Evolutionary conservation across 2,329 filamentous ascomycete genomes (phyloP).

Genomic region (Dactylellina haptotyla): DNA sequence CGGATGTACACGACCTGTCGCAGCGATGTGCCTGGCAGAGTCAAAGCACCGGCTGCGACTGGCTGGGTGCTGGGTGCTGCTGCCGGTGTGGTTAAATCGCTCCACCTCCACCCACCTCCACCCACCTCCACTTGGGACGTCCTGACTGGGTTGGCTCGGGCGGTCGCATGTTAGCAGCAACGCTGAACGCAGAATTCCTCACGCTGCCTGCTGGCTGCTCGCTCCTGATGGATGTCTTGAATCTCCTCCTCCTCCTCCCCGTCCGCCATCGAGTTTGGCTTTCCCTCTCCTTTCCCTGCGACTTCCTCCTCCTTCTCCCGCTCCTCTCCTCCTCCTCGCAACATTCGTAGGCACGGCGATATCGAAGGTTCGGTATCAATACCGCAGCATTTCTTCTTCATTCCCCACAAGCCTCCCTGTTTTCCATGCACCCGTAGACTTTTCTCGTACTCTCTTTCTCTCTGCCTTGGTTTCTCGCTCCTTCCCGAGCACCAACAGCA

Average conservation of each 20-base stretch:
- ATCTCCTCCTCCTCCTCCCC: not conserved
- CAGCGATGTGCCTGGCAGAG: too few relatives aligned
- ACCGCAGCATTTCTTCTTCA: constrained; percentile 3
- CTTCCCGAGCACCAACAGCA: not conserved
- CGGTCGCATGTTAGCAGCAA: too few relatives aligned
- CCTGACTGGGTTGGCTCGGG: too few relatives aligned
- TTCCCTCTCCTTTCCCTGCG: not conserved
- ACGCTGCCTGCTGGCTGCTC: not conserved
- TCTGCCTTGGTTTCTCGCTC: not conserved
- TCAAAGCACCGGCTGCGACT: too few relatives aligned
- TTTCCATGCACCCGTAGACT: not conserved
- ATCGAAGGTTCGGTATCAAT: not conserved
- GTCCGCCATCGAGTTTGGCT: not conserved
- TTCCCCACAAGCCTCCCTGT: not conserved
- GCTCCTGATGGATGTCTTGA: not conserved
- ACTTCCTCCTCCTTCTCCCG: not conserved
- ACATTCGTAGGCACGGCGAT: not conserved
- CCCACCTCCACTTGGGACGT: too few relatives aligned
- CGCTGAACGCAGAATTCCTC: too few relatives aligned
- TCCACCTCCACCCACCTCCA: not conserved
- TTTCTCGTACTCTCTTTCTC: constrained; percentile 1
- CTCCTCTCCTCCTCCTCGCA: not conserved
- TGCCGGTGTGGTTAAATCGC: not conserved
- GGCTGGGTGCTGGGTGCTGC: too few relatives aligned
- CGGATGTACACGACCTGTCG: too few relatives aligned